Percentiles rank a stretch among this genome's conserved stretches.
Evolutionary conservation across 2,329 filamentous ascomycete genomes (phyloP).

Genomic region (Nothopassalora personata): DNA sequence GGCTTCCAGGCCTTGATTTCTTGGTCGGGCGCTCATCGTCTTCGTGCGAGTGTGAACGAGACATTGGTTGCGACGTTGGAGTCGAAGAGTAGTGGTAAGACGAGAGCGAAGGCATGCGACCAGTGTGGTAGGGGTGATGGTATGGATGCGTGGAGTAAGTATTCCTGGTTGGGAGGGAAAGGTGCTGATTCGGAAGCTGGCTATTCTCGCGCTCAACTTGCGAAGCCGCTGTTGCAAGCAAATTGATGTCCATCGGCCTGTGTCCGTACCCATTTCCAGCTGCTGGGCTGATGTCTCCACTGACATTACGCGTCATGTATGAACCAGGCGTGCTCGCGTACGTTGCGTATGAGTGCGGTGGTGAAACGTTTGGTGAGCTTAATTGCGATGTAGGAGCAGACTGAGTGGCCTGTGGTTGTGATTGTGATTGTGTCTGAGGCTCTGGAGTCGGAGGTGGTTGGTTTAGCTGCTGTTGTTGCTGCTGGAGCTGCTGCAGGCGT

Average conservation of each 20-base stretch:
- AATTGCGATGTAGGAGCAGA: constrained; percentile 83
- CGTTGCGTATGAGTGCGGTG: constrained; percentile 75
- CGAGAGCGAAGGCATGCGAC: constrained; percentile 68
- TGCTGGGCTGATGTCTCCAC: constrained; percentile 43
- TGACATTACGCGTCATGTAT: constrained; percentile 53
- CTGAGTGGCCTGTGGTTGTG: constrained; percentile 66
- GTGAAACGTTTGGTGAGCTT: constrained; percentile 91
- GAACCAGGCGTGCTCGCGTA: constrained; percentile 55
- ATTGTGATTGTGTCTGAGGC: constrained; percentile 51
- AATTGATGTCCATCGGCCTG: constrained; percentile 57
- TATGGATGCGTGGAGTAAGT: constrained; percentile 36
- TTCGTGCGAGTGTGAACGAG: constrained; percentile 76
- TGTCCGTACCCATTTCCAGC: constrained; percentile 33
- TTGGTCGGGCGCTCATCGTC: constrained; percentile 77
- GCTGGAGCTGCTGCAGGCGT: constrained; percentile 10
- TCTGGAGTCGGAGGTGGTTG: constrained; percentile 1
- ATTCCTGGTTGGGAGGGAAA: constrained; percentile 29
- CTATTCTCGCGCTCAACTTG: constrained; percentile 59
- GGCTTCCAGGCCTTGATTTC: constrained; percentile 86
- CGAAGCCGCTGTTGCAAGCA: constrained; percentile 64
- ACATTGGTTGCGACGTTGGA: constrained; percentile 68
- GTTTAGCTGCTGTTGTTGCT: constrained; percentile 6
- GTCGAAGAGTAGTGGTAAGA: constrained; percentile 60
- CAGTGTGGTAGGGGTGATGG: constrained; percentile 49
- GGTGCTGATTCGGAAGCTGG: constrained; percentile 41